Evolutionary conservation across 2,329 filamentous ascomycete genomes (phyloP).

Genomic region (Fusarium metavorans): DNA sequence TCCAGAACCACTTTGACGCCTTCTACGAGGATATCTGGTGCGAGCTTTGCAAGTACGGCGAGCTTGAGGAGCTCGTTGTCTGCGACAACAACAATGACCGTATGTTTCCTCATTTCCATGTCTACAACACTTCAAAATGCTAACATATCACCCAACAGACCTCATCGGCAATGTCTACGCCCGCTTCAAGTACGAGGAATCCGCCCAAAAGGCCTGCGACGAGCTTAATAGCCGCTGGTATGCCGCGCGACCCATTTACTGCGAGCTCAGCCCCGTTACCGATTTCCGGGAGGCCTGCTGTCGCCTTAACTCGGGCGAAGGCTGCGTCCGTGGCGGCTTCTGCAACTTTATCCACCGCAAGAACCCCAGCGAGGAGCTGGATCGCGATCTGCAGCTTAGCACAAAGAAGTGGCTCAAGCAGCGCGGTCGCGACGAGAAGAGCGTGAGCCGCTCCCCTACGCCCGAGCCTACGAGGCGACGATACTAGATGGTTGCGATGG

Average conservation of each 20-base stretch:
- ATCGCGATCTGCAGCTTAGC: constrained; percentile 84
- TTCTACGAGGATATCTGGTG: constrained; percentile 99
- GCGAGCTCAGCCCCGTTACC: constrained; percentile 95
- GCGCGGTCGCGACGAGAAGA: constrained; percentile 86
- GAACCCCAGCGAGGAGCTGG: constrained; percentile 89
- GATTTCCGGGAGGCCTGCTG: constrained; percentile 99
- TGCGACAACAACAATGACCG: constrained; percentile 99
- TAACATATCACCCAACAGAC: constrained; percentile 63
- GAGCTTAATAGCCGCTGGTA: constrained; percentile 96
- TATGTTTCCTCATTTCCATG: constrained; percentile 58
- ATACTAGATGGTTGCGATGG: constrained; percentile 59
- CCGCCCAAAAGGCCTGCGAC: constrained; percentile 92
- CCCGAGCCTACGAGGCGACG: constrained; percentile 85
- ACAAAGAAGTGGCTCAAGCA: constrained; percentile 97
- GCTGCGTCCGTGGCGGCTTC: constrained; percentile 95
- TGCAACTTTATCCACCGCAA: constrained; percentile 99
- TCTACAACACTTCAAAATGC: neutral
- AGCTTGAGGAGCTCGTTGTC: constrained; percentile 96
- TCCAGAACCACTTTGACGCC: constrained; percentile 99
- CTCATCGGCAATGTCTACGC: constrained; percentile 99
- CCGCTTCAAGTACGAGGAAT: constrained; percentile 99
- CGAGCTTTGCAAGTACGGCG: constrained; percentile 98
- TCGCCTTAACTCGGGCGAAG: constrained; percentile 92
- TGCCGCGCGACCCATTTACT: constrained; percentile 96
- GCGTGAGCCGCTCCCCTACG: constrained; percentile 83